Evolutionary conservation across 257 asterid species (phyloP), one percentile per base, ranked within the genome.

Genomic region (Datura wrightii): DNA sequence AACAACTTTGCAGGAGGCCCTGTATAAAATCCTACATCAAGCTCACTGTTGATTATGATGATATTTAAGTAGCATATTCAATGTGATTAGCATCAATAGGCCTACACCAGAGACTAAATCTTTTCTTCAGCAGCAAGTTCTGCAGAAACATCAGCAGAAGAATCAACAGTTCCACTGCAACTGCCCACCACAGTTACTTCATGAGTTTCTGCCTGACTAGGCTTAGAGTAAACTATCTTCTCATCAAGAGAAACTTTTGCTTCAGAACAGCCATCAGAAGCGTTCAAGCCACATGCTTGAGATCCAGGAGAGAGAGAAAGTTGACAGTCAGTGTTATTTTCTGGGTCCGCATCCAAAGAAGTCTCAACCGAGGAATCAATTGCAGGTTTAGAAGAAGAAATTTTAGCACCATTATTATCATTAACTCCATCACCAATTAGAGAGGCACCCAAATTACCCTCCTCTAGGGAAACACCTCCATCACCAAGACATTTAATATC

Each of bases 51-150:
- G 42, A 24, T 31, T 74, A 48, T 2, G 24, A 19, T 50, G 58
- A 34, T 14, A 19, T 50, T 52, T 50, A 78, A 24, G 48, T 52
- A 78, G 82, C 82, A 78, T 78, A 14, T 63, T 78, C 58, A 78
- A 34, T 50, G 19, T 52, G 46, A 50, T 50, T 78, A 31, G 82
- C 48, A 31, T 78, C 82, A 52, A 78, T 78, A 78, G 63, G 44
- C 62, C 62, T 76, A 13, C 37, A 70, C 59, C 1, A 41, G 58
- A 82, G 82, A 53, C 83, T 37, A 37, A 48, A 83, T 79, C 16
- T 69, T 59, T 48, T 79, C 76, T 80, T 82, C 86, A 48, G 41
- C 86, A 58, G 80, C 37, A 14, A 24, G 80, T 48, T 31, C 74
- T n/a, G 42, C 59, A 44, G 78, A 56, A 19, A 14, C 36, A 67